A percentile compares a stretch with the other conserved stretches of the same genome.
phyloP scores from a whole-genome alignment of 2,329 filamentous ascomycete genomes.

The Penicillium sp. region DNA sequence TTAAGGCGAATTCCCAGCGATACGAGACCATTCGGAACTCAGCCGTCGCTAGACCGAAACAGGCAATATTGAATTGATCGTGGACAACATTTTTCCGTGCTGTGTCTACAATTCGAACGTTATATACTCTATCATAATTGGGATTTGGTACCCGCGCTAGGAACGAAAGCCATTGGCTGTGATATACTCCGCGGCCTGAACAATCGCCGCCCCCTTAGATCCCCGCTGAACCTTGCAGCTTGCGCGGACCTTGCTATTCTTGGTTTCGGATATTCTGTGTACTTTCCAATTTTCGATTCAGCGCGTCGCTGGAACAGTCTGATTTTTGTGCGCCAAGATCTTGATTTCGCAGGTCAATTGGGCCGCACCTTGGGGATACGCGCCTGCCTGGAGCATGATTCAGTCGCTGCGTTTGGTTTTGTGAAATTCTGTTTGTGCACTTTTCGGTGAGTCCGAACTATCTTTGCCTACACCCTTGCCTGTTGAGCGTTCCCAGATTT shows the following conservation, averaged over 20 bases:
- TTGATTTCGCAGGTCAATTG: constrained; percentile 5
- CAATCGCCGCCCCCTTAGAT: background rate
- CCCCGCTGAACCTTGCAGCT: background rate
- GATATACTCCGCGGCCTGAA: background rate
- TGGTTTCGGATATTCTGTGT: background rate
- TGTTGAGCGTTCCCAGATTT: background rate
- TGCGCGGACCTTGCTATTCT: background rate
- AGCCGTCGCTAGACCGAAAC: constrained; percentile 1
- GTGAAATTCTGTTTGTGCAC: constrained; percentile 29
- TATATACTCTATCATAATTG: background rate
- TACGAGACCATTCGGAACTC: background rate
- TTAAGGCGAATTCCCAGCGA: constrained; percentile 20
- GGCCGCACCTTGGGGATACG: constrained; percentile 10
- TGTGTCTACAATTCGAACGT: background rate
- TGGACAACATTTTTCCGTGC: background rate
- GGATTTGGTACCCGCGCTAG: background rate
- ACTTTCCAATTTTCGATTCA: background rate
- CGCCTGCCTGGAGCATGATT: constrained; percentile 31
- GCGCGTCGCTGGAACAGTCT: background rate
- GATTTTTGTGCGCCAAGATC: background rate
- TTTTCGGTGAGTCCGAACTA: constrained; percentile 28
- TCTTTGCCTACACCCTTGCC: constrained; percentile 12
- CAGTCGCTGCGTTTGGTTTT: constrained; percentile 25
- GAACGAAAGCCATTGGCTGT: background rate
- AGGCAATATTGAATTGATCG: constrained; percentile 12